Percentiles rank a stretch among this genome's conserved stretches.
Evolutionary conservation across 2,329 filamentous ascomycete species (phyloP).

Genomic region (Fusarium xylarioides): DNA sequence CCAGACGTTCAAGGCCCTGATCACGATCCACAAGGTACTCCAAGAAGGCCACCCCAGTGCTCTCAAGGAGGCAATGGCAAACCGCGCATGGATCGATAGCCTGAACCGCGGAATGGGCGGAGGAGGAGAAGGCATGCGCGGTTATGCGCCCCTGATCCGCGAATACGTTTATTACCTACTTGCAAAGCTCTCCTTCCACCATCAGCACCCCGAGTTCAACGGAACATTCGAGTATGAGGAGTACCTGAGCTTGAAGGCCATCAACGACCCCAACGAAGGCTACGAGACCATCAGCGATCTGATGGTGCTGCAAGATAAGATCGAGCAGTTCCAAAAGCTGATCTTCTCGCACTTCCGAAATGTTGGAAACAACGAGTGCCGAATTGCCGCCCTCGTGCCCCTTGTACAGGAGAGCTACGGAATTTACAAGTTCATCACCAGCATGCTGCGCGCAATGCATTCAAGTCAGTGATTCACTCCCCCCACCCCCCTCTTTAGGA

Average conservation of each 20-base stretch:
- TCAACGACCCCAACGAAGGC: conserved; percentile 98
- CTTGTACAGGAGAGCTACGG: conserved; percentile 98
- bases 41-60: conserved; percentile 94
- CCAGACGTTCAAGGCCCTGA: conserved; percentile 98
- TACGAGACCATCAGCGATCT: conserved; percentile 96
- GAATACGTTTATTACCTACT: conserved; percentile 98
- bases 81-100: conserved; percentile 92
- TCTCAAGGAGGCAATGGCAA: conserved; percentile 86
- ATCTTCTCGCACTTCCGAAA: conserved; percentile 96
- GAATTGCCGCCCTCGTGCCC: conserved; percentile 92
- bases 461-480: conserved; percentile 69
- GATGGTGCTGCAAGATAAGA: conserved; percentile 97
- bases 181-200: conserved; percentile 95
- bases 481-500: neutral
- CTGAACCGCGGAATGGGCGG: conserved; percentile 83
- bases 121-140: conserved; percentile 84
- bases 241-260: conserved; percentile 96
- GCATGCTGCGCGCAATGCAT: conserved; percentile 99
- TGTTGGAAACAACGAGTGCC: conserved; percentile 93
- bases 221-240: conserved; percentile 99
- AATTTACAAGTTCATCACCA: conserved; percentile 99
- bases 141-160: conserved; percentile 90
- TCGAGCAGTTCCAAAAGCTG: conserved; percentile 97
- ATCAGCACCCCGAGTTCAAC: conserved; percentile 97
- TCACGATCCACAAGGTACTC: conserved; percentile 96